Evolutionary conservation across 2,329 filamentous ascomycete species (phyloP).

Genomic region (Stemphylium lycopersici): DNA sequence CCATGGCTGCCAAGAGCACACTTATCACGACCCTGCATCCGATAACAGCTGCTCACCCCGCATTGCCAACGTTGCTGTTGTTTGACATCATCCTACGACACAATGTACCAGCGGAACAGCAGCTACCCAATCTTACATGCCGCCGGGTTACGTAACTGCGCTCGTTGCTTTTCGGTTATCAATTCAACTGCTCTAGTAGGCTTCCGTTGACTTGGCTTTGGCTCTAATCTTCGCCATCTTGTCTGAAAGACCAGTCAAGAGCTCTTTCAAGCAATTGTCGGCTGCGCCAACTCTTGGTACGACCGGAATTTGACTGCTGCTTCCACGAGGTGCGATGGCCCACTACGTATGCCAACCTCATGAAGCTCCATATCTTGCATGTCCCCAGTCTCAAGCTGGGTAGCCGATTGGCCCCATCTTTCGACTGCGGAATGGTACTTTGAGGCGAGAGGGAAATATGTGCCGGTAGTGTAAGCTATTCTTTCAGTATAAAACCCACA

Average conservation of each 20-base stretch:
- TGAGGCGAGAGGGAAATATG: background rate
- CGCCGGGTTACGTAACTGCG: background rate
- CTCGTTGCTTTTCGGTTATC: background rate
- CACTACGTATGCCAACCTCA: conserved; percentile 12
- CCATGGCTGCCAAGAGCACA: conserved; percentile 19
- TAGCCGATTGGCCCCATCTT: background rate
- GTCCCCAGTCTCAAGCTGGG: background rate
- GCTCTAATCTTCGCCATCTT: background rate
- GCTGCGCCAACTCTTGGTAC: background rate
- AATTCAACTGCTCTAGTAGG: background rate
- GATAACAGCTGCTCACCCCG: conserved; percentile 12
- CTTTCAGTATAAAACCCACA: conserved; percentile 1
- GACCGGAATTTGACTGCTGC: too few relatives aligned
- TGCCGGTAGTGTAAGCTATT: background rate
- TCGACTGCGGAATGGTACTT: background rate
- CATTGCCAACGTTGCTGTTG: conserved; percentile 3
- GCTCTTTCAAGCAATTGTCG: background rate
- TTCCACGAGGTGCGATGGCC: background rate
- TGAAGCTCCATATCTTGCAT: background rate
- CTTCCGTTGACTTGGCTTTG: background rate
- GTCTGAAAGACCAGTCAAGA: conserved; percentile 1
- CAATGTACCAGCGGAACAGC: background rate
- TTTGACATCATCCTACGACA: conserved; percentile 6
- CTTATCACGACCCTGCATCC: conserved; percentile 7
- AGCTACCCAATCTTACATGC: too few relatives aligned